Percentiles rank a stretch among this genome's conserved stretches.
phyloP scores from a whole-genome alignment of 2,329 filamentous ascomycete species.

The Clarireedia monteithiana region DNA sequence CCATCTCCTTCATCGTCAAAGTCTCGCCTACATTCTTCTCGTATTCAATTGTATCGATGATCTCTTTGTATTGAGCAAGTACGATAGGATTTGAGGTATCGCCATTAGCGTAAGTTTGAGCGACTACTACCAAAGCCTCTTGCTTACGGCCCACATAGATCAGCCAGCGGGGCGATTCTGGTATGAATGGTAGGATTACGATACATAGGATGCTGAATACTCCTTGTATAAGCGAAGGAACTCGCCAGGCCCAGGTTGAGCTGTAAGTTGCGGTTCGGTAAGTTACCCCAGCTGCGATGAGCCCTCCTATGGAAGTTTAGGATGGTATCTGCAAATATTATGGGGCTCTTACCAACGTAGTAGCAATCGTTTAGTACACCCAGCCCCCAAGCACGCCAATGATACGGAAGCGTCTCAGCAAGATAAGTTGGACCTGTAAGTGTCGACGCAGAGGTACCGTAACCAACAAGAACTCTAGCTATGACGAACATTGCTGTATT shows the following conservation, averaged over 20 bases:
- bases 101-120: conserved; percentile 47
- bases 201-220: conserved; percentile 22
- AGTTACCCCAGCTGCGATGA: conserved; percentile 30
- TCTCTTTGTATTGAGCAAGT: conserved; percentile 34
- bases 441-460: conserved; percentile 15
- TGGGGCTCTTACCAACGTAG: conserved; percentile 9
- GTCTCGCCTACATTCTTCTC: conserved; percentile 35
- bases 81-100: conserved; percentile 40
- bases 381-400: conserved; percentile 37
- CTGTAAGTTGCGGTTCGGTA: conserved; percentile 30
- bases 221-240: conserved; percentile 26
- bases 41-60: conserved; percentile 35
- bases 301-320: conserved; percentile 21
- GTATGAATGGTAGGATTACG: conserved; percentile 23
- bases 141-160: conserved; percentile 37
- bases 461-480: conserved; percentile 18
- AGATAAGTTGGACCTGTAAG: conserved; percentile 41
- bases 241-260: conserved; percentile 31
- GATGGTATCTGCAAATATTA: not conserved
- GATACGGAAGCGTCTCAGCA: conserved; percentile 40
- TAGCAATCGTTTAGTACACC: conserved; percentile 34
- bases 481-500: conserved; percentile 22
- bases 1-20: conserved; percentile 32
- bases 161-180: conserved; percentile 53
- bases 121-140: conserved; percentile 41